These are phyloP conservation scores for Apocynum venetum DNA, from an alignment of 257 asterid species.

Conservation along the genomic window DNA sequence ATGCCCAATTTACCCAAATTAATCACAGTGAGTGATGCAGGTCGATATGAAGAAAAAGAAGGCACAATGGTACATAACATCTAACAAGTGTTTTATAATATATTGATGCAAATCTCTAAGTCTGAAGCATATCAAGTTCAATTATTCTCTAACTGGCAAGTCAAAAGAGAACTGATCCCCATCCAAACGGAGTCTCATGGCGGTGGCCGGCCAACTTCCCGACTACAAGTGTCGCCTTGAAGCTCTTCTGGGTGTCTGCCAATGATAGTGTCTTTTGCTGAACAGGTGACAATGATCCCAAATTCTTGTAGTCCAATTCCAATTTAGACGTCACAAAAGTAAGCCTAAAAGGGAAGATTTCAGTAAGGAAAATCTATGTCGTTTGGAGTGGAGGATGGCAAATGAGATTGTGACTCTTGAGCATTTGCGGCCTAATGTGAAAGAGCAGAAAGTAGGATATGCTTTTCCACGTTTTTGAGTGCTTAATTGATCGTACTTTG, in stretches of 20 bases:
- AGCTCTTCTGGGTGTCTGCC: neutral
- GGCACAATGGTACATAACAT: too few relatives aligned
- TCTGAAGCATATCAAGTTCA: too few relatives aligned
- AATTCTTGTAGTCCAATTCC: conserved; percentile 3
- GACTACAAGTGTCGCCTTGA: conserved; percentile 7
- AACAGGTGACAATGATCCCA: neutral
- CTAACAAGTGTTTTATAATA: too few relatives aligned
- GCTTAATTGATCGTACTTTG: neutral
- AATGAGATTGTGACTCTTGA: conserved; percentile 27
- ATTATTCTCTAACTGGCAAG: neutral
- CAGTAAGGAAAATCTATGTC: neutral
- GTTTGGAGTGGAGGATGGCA: conserved; percentile 21
- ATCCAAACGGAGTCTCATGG: conserved; percentile 11
- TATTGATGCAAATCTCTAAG: too few relatives aligned
- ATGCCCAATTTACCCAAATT: too few relatives aligned
- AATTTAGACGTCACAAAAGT: conserved; percentile 18
- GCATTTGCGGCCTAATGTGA: neutral
- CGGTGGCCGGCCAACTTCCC: conserved; percentile 40
- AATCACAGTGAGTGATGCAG: too few relatives aligned
- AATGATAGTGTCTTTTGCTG: neutral
- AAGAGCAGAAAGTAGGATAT: neutral
- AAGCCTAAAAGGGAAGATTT: neutral
- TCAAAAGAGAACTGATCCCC: neutral
- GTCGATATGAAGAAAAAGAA: too few relatives aligned
- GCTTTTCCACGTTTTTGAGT: conserved; percentile 12